These are phyloP conservation scores for Beauveria sp. DNA, from an alignment of 2,329 filamentous ascomycete genomes.

Conservation along the genomic window DNA sequence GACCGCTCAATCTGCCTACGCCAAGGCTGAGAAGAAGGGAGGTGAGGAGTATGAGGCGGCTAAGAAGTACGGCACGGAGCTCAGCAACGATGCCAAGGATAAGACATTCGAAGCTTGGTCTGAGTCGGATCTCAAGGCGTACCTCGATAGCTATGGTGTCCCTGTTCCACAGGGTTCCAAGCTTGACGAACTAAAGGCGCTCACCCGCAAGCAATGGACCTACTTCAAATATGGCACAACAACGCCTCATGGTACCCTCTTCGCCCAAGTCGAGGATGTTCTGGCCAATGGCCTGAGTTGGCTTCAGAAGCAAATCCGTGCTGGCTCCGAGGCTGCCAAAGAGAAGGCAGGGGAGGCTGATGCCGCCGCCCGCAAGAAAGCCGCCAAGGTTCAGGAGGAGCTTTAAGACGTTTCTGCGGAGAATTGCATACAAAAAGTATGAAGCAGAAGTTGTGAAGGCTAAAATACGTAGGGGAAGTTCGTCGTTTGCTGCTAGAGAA, in stretches of 20 bases:
- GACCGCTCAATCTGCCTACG: slow-evolving; percentile 54
- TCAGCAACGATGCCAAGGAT: slow-evolving; percentile 58
- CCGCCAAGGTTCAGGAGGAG: slow-evolving; percentile 37
- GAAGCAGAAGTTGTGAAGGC: not conserved
- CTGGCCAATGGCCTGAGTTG: slow-evolving; percentile 43
- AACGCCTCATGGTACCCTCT: slow-evolving; percentile 56
- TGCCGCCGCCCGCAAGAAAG: slow-evolving; percentile 21
- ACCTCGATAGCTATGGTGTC: slow-evolving; percentile 72
- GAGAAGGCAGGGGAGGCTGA: slow-evolving; percentile 34
- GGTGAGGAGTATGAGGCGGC: slow-evolving; percentile 56
- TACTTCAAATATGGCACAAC: slow-evolving; percentile 72
- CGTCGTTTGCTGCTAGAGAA: not conserved
- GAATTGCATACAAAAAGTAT: not conserved
- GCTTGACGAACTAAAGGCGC: slow-evolving; percentile 60
- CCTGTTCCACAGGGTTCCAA: slow-evolving; percentile 58
- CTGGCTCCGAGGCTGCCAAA: slow-evolving; percentile 41
- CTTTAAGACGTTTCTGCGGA: slow-evolving; percentile 26
- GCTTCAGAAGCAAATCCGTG: slow-evolving; percentile 40
- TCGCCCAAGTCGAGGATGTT: slow-evolving; percentile 52
- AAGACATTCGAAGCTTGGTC: slow-evolving; percentile 67
- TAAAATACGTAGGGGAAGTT: not conserved
- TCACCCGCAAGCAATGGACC: slow-evolving; percentile 64
- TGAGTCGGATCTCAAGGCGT: slow-evolving; percentile 65
- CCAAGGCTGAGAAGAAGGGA: slow-evolving; percentile 50
- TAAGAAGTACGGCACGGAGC: slow-evolving; percentile 61